phyloP scores from a whole-genome alignment of 2,329 filamentous ascomycete species.

The Colletotrichum higginsianum region DNA sequence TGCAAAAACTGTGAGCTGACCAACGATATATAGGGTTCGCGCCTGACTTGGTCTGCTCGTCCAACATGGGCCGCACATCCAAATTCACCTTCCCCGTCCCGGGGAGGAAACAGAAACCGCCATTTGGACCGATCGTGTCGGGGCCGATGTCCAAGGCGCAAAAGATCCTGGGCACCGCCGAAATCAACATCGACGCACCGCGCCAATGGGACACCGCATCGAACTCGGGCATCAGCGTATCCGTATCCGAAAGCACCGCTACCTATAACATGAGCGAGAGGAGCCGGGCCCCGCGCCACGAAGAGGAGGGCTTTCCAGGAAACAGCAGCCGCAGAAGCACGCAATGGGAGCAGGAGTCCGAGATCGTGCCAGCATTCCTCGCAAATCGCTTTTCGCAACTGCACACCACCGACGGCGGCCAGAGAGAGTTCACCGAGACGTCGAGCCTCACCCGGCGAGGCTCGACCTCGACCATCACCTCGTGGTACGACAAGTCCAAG shows the following conservation, averaged over 20 bases:
- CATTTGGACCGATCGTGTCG: slow-evolving; percentile 48
- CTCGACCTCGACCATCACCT: slow-evolving; percentile 69
- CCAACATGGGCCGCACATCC: slow-evolving; percentile 56
- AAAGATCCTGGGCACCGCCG: slow-evolving; percentile 64
- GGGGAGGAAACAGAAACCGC: slow-evolving; percentile 61
- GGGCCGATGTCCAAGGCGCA: slow-evolving; percentile 66
- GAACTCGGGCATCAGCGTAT: slow-evolving; percentile 61
- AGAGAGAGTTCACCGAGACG: slow-evolving; percentile 53
- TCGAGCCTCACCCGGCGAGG: slow-evolving; percentile 63
- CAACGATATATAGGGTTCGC: slow-evolving; percentile 22
- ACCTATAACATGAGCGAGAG: slow-evolving; percentile 51
- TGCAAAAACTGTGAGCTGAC: slow-evolving; percentile 24
- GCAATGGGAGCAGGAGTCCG: slow-evolving; percentile 64
- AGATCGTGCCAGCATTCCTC: slow-evolving; percentile 57
- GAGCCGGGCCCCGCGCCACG: slow-evolving; percentile 9
- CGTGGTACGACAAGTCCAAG: slow-evolving; percentile 71
- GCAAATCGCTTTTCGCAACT: slow-evolving; percentile 39
- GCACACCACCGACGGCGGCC: slow-evolving; percentile 22
- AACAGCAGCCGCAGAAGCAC: slow-evolving; percentile 46
- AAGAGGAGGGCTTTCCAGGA: slow-evolving; percentile 34
- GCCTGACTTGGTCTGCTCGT: slow-evolving; percentile 10
- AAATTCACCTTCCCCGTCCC: slow-evolving; percentile 66
- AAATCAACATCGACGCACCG: slow-evolving; percentile 59
- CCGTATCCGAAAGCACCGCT: slow-evolving; percentile 57
- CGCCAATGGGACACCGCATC: slow-evolving; percentile 61